phyloP scores from a whole-genome alignment of 371 early-diverging fungal species.

The Zychaea mexicana region DNA sequence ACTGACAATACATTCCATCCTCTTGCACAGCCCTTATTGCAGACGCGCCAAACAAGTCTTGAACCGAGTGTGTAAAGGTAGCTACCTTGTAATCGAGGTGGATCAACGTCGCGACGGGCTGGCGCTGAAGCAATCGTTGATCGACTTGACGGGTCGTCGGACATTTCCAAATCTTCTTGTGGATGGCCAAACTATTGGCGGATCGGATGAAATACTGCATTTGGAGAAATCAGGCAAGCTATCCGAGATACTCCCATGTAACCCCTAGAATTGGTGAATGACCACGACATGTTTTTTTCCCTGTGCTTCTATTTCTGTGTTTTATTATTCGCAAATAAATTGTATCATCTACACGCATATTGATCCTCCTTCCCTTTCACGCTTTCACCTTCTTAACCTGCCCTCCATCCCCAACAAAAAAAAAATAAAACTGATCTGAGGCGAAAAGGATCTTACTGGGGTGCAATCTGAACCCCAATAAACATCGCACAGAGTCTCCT shows the following conservation, averaged over 20 bases:
- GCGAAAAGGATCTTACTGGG: no score
- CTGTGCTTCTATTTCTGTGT: background rate
- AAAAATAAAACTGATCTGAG: no score
- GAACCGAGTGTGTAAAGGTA: slow-evolving; percentile 33
- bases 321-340: background rate
- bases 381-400: no score
- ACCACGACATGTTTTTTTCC: background rate
- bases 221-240: slow-evolving; percentile 10
- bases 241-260: slow-evolving; percentile 3
- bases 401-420: no score
- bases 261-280: background rate
- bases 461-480: no score
- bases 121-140: slow-evolving; percentile 34
- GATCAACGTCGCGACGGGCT: slow-evolving; percentile 30
- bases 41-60: slow-evolving; percentile 54
- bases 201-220: slow-evolving; percentile 35
- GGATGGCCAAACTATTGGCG: slow-evolving; percentile 44
- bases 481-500: background rate
- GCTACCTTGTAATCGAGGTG: slow-evolving; percentile 39
- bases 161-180: slow-evolving; percentile 54
- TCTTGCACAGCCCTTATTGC: slow-evolving; percentile 45
- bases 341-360: no score
- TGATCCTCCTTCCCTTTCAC: no score
- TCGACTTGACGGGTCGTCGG: slow-evolving; percentile 27
- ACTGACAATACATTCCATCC: background rate